Percentiles rank a stretch among this genome's conserved stretches.
Evolutionary conservation across 2,329 filamentous ascomycete species (phyloP).

Genomic region (Xylariomycetidae sp.): DNA sequence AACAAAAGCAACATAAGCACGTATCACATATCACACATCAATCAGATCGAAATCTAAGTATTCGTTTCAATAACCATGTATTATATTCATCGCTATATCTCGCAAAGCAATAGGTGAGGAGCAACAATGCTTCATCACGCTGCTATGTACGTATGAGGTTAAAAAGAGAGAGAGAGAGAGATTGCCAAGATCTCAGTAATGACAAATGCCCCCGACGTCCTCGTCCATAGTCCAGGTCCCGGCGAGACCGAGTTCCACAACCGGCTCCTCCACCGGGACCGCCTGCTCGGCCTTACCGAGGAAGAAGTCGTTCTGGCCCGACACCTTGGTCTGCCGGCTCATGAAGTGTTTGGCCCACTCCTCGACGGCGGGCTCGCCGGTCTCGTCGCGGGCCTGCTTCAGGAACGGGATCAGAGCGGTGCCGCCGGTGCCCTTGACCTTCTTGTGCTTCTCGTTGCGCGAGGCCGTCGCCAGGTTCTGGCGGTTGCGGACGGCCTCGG

Average conservation of each 20-base stretch:
- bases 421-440: conserved; percentile 84
- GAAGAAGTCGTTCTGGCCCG: conserved; percentile 54
- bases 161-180: too few relatives aligned
- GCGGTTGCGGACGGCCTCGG: conserved; percentile 41
- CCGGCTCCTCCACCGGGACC: conserved; percentile 20
- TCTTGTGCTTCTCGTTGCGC: conserved; percentile 43
- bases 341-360: conserved; percentile 57
- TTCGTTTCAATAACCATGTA: too few relatives aligned
- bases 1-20: too few relatives aligned
- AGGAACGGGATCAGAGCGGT: conserved; percentile 93
- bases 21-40: too few relatives aligned
- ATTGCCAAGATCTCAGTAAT: too few relatives aligned
- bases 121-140: too few relatives aligned
- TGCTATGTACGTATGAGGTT: too few relatives aligned
- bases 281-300: conserved; percentile 46
- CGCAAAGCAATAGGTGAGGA: too few relatives aligned
- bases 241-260: conserved; percentile 57
- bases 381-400: conserved; percentile 95
- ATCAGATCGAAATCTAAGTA: too few relatives aligned
- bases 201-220: conserved; percentile 60
- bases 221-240: conserved; percentile 89
- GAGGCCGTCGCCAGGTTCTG: conserved; percentile 61
- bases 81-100: too few relatives aligned
- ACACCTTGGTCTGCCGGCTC: conserved; percentile 44
- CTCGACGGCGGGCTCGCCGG: conserved; percentile 80